These are phyloP conservation scores for Hypoxylon sp. DNA, from an alignment of 2,329 filamentous ascomycete species.

Conservation along the genomic window DNA sequence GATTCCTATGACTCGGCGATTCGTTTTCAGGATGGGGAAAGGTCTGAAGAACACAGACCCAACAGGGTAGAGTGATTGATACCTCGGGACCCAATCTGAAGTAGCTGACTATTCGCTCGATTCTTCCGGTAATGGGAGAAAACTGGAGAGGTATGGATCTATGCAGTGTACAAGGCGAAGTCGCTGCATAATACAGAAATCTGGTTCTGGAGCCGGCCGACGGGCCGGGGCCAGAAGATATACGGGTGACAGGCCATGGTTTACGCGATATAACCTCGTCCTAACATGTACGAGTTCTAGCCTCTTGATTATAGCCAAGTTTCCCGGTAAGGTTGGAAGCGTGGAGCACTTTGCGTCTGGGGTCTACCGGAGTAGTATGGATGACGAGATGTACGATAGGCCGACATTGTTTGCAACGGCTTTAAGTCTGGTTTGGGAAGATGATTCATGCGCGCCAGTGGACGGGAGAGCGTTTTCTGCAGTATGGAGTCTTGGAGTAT, in stretches of 20 bases:
- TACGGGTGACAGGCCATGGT: slow-evolving; percentile 13
- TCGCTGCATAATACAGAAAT: slow-evolving; percentile 18
- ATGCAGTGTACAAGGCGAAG: slow-evolving; percentile 23
- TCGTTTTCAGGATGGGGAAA: background rate
- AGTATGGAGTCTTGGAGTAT: slow-evolving; percentile 17
- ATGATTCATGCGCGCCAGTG: slow-evolving; percentile 41
- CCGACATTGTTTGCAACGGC: slow-evolving; percentile 32
- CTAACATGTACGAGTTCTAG: slow-evolving; percentile 21
- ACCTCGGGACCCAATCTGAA: slow-evolving; percentile 7
- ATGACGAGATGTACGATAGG: slow-evolving; percentile 38
- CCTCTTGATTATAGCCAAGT: slow-evolving; percentile 22
- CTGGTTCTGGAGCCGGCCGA: slow-evolving; percentile 19
- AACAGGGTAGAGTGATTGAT: slow-evolving; percentile 4
- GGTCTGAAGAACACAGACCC: slow-evolving; percentile 3
- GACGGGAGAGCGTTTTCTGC: slow-evolving; percentile 23
- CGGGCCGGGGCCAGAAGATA: slow-evolving; percentile 21
- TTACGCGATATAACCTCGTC: slow-evolving; percentile 26
- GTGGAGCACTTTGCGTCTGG: slow-evolving; percentile 22
- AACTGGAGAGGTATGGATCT: slow-evolving; percentile 9
- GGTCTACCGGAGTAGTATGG: slow-evolving; percentile 27
- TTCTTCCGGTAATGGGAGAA: background rate
- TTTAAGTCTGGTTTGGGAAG: slow-evolving; percentile 39
- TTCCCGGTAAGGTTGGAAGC: slow-evolving; percentile 30
- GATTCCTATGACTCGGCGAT: slow-evolving; percentile 3
- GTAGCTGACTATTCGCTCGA: slow-evolving; percentile 5